A percentile compares a stretch with the other conserved stretches of the same genome.
Conservation (phyloP, 1,139 yeast genomes). For the Sugiyamaella neomexicana region DNA sequence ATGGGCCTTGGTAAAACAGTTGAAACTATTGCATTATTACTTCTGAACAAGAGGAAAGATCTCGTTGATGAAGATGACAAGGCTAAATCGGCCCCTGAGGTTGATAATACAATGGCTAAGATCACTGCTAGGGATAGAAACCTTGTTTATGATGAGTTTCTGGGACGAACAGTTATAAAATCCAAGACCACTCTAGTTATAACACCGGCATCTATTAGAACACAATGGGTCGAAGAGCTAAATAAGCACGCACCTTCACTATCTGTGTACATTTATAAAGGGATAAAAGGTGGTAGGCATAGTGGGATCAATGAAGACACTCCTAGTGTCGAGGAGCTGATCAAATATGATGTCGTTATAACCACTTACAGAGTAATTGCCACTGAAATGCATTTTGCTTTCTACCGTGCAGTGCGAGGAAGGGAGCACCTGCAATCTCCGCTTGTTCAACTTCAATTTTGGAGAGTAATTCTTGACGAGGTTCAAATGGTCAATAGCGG, state of each 20-base stretch:
- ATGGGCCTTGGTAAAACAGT: conserved; percentile 97
- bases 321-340: conserved; percentile 45
- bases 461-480: conserved; percentile 89
- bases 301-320: conserved; percentile 35
- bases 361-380: conserved; percentile 74
- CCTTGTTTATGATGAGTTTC: conserved; percentile 45
- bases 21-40: conserved; percentile 67
- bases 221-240: conserved; percentile 84
- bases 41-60: conserved; percentile 49
- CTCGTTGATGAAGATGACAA: neutral
- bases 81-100: neutral
- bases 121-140: conserved; percentile 4
- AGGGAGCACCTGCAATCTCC: conserved; percentile 56
- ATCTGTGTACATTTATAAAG: conserved; percentile 62
- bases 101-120: too few species aligned
- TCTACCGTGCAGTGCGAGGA: conserved; percentile 52
- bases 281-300: conserved; percentile 40
- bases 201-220: conserved; percentile 77
- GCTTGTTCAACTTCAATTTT: conserved; percentile 76
- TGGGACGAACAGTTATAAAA: conserved; percentile 50
- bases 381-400: conserved; percentile 77
- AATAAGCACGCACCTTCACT: conserved; percentile 56
- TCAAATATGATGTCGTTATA: conserved; percentile 72
- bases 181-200: conserved; percentile 75
- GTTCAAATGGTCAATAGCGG: conserved; percentile 88